Conservation (phyloP, 2,329 filamentous ascomycete species). For the Leptographium radiaticola region DNA sequence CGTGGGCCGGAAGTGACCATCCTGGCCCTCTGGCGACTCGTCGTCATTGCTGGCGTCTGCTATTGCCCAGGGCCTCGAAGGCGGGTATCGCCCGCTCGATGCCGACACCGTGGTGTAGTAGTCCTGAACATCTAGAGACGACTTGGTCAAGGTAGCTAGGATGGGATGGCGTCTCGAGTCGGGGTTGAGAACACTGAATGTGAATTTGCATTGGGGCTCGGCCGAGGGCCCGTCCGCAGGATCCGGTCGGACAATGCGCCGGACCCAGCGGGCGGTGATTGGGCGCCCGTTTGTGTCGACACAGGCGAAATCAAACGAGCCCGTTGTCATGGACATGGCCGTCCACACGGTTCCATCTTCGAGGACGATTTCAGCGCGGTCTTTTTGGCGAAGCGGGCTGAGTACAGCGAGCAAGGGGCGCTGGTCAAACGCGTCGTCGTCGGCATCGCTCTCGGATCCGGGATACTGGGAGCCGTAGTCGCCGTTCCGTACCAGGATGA, state of each 20-base stretch:
- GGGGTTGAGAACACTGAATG: constrained; percentile 64
- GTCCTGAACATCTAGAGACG: constrained; percentile 56
- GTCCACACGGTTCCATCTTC: constrained; percentile 48
- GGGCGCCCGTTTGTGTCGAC: constrained; percentile 43
- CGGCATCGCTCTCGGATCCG: constrained; percentile 27
- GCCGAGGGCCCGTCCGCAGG: constrained; percentile 11
- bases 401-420: constrained; percentile 54
- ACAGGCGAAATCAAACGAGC: constrained; percentile 53
- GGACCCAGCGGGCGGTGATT: constrained; percentile 58
- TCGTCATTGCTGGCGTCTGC: constrained; percentile 13
- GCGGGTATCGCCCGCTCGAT: constrained; percentile 32
- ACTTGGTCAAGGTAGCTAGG: constrained; percentile 52
- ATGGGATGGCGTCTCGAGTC: constrained; percentile 59
- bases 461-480: constrained; percentile 36
- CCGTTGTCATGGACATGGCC: constrained; percentile 36
- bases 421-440: constrained; percentile 27
- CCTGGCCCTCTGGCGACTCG: constrained; percentile 1
- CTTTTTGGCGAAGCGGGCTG: constrained; percentile 43
- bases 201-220: constrained; percentile 44
- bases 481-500: constrained; percentile 59
- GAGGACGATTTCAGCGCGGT: constrained; percentile 52
- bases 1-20: background rate
- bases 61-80: constrained; percentile 20
- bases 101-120: constrained; percentile 46
- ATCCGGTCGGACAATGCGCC: constrained; percentile 20